phyloP scores from a whole-genome alignment of 257 asterid species.

The Nicotiana otophora region DNA sequence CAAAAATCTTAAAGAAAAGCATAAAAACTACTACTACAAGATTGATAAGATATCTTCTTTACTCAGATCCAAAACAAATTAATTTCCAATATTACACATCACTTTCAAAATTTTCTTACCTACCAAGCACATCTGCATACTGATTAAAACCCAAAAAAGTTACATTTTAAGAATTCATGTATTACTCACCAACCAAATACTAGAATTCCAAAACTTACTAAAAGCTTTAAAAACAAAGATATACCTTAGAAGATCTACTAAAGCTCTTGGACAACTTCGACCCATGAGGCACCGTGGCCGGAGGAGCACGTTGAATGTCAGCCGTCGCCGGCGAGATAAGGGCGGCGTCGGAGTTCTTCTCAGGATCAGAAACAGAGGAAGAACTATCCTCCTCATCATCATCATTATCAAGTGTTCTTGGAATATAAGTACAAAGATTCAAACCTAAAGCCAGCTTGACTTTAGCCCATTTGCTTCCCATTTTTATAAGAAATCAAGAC shows the following conservation, averaged over 20 bases:
- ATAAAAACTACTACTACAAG: too few relatives aligned
- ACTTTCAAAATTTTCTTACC: neutral
- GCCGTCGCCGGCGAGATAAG: conserved; percentile 49
- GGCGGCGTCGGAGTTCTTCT: conserved; percentile 54
- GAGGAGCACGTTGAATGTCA: conserved; percentile 26
- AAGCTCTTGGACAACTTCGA: conserved; percentile 73
- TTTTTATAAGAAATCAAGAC: conserved; percentile 5
- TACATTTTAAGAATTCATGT: neutral
- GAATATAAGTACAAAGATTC: conserved; percentile 61
- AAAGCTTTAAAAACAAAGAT: conserved; percentile 16
- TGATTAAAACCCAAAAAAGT: neutral
- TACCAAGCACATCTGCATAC: neutral
- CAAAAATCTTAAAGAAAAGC: too few relatives aligned
- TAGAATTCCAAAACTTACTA: neutral
- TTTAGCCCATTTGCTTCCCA: conserved; percentile 95
- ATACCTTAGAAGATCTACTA: conserved; percentile 79
- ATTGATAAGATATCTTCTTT: neutral
- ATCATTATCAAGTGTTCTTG: conserved; percentile 35
- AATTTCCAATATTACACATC: too few relatives aligned
- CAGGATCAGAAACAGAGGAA: neutral
- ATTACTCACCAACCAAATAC: neutral
- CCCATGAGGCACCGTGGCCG: conserved; percentile 43
- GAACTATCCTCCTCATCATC: conserved; percentile 26
- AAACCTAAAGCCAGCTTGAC: conserved; percentile 78
- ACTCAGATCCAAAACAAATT: neutral